phyloP scores from a whole-genome alignment of 768 basidiomycete genomes.

The Lentinus brumalis region DNA sequence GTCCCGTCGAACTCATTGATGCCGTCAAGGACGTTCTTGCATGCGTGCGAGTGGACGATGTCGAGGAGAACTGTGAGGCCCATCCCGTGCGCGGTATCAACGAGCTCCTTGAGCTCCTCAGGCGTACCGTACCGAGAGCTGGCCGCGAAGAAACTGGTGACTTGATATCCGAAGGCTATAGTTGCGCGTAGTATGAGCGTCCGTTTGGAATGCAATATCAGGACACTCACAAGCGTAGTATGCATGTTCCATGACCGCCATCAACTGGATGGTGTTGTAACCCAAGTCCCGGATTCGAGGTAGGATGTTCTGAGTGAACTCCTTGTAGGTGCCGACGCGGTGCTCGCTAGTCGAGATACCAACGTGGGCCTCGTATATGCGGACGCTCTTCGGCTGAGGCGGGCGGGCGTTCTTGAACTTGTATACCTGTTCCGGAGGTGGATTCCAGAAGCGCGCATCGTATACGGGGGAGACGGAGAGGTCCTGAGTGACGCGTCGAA shows the following conservation, averaged over 20 bases:
- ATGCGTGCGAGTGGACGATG: conserved; percentile 97
- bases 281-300: conserved; percentile 89
- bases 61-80: conserved; percentile 93
- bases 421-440: conserved; percentile 70
- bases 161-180: conserved; percentile 95
- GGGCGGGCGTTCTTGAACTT: conserved; percentile 80
- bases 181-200: not conserved
- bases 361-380: conserved; percentile 97
- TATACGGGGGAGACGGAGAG: conserved; percentile 86
- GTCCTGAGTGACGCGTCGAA: conserved; percentile 93
- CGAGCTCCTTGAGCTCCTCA: conserved; percentile 92
- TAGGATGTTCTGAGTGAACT: conserved; percentile 84
- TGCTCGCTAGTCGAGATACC: conserved; percentile 91
- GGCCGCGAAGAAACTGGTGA: conserved; percentile 96
- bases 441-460: conserved; percentile 99
- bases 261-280: conserved; percentile 97
- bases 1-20: conserved; percentile 96
- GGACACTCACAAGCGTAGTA: conserved; percentile 87
- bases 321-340: conserved; percentile 92
- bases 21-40: conserved; percentile 96
- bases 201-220: not conserved
- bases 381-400: conserved; percentile 60
- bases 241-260: conserved; percentile 98
- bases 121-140: conserved; percentile 96
- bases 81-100: conserved; percentile 94